These are phyloP conservation scores for Metroxylon sagu DNA, from an alignment of 176 grass and related monocot species.

Conservation along the genomic window DNA sequence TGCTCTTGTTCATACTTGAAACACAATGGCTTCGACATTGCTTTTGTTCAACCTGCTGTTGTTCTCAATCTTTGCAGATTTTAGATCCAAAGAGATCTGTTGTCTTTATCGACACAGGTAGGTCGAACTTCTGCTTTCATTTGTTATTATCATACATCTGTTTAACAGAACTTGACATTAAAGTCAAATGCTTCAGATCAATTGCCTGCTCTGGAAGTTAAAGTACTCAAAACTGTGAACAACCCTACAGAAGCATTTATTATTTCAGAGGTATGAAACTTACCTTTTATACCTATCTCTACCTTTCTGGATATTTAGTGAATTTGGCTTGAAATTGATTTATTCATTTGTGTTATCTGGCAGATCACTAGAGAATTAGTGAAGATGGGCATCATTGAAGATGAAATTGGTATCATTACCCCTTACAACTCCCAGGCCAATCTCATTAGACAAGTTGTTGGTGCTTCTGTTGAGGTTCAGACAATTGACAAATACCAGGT, in stretches of 20 bases:
- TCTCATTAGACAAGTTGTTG: constrained; percentile 61
- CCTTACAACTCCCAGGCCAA: constrained; percentile 91
- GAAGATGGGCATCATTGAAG: constrained; percentile 57
- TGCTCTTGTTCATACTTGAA: no score
- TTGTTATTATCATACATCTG: constrained; percentile 12
- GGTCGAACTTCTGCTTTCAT: constrained; percentile 12
- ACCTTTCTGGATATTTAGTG: no score
- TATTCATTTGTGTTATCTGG: no score
- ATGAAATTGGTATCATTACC: constrained; percentile 84
- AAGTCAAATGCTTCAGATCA: constrained; percentile 49
- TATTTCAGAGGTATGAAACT: constrained; percentile 57
- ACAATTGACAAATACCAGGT: constrained; percentile 99
- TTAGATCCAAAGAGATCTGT: constrained; percentile 59
- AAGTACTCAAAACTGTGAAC: constrained; percentile 55
- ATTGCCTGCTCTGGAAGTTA: constrained; percentile 59
- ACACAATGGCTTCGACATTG: no score
- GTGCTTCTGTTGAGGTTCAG: constrained; percentile 78
- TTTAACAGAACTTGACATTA: constrained; percentile 9
- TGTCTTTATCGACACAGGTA: constrained; percentile 77
- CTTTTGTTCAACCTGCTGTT: no score
- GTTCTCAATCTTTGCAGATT: constrained; percentile 52
- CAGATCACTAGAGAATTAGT: constrained; percentile 50
- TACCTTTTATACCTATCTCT: no score
- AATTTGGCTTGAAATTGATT: no score
- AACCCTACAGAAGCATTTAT: constrained; percentile 80